These are phyloP conservation scores for Calycina herbarum DNA, from an alignment of 2,329 filamentous ascomycete genomes.

Conservation along the genomic window DNA sequence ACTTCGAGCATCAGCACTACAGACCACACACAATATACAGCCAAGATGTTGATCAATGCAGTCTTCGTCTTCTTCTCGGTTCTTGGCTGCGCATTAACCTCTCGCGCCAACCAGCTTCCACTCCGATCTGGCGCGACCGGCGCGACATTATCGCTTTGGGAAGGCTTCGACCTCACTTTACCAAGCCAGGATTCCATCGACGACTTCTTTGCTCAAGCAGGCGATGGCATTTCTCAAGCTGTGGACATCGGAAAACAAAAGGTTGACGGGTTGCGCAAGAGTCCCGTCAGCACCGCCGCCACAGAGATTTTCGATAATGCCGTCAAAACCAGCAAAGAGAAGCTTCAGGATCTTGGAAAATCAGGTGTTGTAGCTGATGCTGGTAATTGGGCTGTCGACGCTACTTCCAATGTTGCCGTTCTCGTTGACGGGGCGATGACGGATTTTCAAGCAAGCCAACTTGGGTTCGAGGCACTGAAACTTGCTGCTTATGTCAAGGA, in stretches of 20 bases:
- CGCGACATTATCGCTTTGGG: no score
- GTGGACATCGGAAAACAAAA: not conserved
- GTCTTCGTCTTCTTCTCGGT: no score
- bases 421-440: not conserved
- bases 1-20: no score
- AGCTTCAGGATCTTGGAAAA: not conserved
- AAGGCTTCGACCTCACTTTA: no score
- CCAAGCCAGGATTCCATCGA: not conserved
- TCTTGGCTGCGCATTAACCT: no score
- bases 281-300: not conserved
- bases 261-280: not conserved
- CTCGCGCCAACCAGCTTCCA: no score
- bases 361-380: not conserved
- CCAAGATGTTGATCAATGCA: no score
- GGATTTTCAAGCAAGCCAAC: not conserved
- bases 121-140: no score
- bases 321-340: not conserved
- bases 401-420: not conserved
- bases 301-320: not conserved
- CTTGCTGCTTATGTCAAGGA: not conserved
- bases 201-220: not conserved
- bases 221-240: not conserved
- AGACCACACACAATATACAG: no score
- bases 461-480: not conserved
- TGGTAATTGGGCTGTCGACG: not conserved